A percentile compares a stretch with the other conserved stretches of the same genome.
These are phyloP conservation scores for Laetiporus sulphureus DNA, from an alignment of 1,284 basidiomycete genomes.

Conservation along the genomic window DNA sequence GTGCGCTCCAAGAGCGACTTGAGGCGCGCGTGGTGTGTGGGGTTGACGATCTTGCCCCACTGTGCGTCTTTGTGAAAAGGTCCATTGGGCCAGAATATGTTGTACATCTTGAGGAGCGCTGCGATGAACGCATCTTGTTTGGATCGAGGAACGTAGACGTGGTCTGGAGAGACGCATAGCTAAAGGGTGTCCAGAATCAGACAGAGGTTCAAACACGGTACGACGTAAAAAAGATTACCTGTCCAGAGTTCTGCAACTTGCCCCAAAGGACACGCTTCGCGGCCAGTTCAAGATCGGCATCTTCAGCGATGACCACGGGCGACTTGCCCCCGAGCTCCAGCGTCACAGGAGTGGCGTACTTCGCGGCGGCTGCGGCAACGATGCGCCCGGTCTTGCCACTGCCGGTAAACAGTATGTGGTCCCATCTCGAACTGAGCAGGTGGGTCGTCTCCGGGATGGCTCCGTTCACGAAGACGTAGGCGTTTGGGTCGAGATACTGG, in stretches of 20 bases:
- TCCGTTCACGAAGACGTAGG: slow-evolving; percentile 50
- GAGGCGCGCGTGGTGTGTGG: slow-evolving; percentile 44
- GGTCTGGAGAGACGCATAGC: slow-evolving; percentile 62
- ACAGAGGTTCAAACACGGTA: no score
- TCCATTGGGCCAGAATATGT: slow-evolving; percentile 32
- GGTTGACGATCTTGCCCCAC: slow-evolving; percentile 41
- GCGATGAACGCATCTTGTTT: slow-evolving; percentile 47
- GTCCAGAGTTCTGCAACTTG: slow-evolving; percentile 49
- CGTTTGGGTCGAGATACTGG: slow-evolving; percentile 52
- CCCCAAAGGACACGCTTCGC: slow-evolving; percentile 48
- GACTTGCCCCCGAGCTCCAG: slow-evolving; percentile 69
- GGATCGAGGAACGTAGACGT: slow-evolving; percentile 46
- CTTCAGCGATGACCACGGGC: slow-evolving; percentile 48
- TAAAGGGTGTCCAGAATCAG: no score
- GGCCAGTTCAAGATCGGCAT: slow-evolving; percentile 34
- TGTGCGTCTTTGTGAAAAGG: slow-evolving; percentile 31
- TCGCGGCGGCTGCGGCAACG: slow-evolving; percentile 55
- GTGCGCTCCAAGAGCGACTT: slow-evolving; percentile 41
- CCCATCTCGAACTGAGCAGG: slow-evolving; percentile 54
- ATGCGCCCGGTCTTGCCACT: slow-evolving; percentile 51
- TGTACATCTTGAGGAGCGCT: slow-evolving; percentile 36
- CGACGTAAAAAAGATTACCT: slow-evolving; percentile 22
- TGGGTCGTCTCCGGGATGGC: slow-evolving; percentile 42
- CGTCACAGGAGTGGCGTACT: slow-evolving; percentile 55
- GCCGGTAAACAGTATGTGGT: slow-evolving; percentile 51